phyloP scores from a whole-genome alignment of 306 rosid species.

The Lathyrus sativus region DNA sequence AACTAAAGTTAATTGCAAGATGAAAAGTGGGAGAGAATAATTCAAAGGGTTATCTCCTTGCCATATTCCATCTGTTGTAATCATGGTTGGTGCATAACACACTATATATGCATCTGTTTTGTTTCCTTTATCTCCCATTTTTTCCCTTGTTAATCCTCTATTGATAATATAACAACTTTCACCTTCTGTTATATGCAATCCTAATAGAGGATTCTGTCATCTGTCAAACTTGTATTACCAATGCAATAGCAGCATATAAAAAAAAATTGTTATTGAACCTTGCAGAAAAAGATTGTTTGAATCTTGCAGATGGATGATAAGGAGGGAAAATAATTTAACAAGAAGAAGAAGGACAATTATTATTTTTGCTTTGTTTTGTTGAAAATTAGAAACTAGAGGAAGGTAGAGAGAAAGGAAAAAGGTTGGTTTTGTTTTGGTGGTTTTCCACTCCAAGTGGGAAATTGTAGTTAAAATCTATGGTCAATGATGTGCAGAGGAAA shows the following conservation, averaged over 20 bases:
- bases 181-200: slow-evolving; percentile 26
- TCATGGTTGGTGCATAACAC: slow-evolving; percentile 85
- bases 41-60: slow-evolving; percentile 94
- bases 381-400: slow-evolving; percentile 34
- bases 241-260: slow-evolving; percentile 6
- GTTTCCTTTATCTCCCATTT: slow-evolving; percentile 29
- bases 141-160: background rate
- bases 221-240: slow-evolving; percentile 25
- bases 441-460: slow-evolving; percentile 49
- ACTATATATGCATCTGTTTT: slow-evolving; percentile 49
- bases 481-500: slow-evolving; percentile 12
- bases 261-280: background rate
- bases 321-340: slow-evolving; percentile 1
- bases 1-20: slow-evolving; percentile 72
- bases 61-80: slow-evolving; percentile 93
- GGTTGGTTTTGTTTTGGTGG: slow-evolving; percentile 47
- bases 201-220: slow-evolving; percentile 27
- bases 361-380: background rate
- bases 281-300: background rate
- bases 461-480: slow-evolving; percentile 35
- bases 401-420: slow-evolving; percentile 27
- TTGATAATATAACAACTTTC: slow-evolving; percentile 22
- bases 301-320: slow-evolving; percentile 20
- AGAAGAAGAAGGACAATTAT: background rate
- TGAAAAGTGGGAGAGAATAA: slow-evolving; percentile 92